Evolutionary conservation across 441 rosid species (phyloP).

Genomic region (Manihot esculenta): DNA sequence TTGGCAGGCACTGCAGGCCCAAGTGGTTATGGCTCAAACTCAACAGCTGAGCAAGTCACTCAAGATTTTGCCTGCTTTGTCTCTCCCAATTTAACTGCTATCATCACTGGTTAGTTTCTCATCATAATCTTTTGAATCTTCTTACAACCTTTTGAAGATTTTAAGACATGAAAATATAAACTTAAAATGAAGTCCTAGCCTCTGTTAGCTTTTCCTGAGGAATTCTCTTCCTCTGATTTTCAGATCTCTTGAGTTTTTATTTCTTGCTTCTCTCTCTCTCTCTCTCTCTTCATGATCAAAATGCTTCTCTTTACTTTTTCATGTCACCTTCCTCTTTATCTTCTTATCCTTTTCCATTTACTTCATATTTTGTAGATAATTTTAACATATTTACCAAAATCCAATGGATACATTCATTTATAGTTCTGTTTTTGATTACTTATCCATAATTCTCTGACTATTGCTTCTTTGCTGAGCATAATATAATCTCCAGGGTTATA

Average conservation of each 20-base stretch:
- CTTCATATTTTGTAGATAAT: not conserved
- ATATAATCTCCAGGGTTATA: constrained; percentile 2
- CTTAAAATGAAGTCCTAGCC: too few relatives aligned
- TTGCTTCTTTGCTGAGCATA: constrained; percentile 1
- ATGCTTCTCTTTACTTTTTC: not conserved
- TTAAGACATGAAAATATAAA: too few relatives aligned
- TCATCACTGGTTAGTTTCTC: constrained; percentile 68
- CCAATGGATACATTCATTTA: too few relatives aligned
- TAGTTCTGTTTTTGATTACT: too few relatives aligned
- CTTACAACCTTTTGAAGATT: too few relatives aligned
- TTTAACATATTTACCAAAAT: not conserved
- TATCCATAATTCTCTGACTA: not conserved
- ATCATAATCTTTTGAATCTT: not conserved
- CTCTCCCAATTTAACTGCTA: constrained; percentile 58
- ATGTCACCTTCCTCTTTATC: not conserved
- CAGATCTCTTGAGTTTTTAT: too few relatives aligned
- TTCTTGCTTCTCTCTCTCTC: not conserved
- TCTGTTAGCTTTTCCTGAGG: too few relatives aligned
- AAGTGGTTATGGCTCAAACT: constrained; percentile 88
- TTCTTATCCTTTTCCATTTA: too few relatives aligned
- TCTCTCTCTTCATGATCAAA: not conserved
- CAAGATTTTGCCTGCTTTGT: constrained; percentile 24
- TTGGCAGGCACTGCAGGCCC: constrained; percentile 88
- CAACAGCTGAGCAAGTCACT: constrained; percentile 85
- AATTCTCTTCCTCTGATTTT: not conserved